Base-by-base conservation (phyloP, 805 yeast species). In the Barnettozyma botsteinii region DNA sequence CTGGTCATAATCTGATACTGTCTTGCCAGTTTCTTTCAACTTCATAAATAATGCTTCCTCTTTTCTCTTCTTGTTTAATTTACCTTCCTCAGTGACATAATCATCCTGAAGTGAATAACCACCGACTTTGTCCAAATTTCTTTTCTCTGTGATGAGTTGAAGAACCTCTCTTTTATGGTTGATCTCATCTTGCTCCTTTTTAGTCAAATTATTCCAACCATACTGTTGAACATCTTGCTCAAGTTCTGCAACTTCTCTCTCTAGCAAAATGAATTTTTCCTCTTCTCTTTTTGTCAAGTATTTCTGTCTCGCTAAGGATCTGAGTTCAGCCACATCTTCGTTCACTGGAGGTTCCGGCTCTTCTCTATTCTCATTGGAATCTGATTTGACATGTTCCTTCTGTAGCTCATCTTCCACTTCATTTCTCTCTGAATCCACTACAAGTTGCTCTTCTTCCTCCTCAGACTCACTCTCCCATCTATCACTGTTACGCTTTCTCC, bases 51-150 rank as follows among this genome's bases (percentile, higher is more conserved):
- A 62, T 2, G 66, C 67, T 3, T 67, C 71, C 36, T 69, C 70
- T 53, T 81, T 83, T 21, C 79, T 58, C 46, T 72, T 70, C 18
- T 66, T 61, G 46, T 79, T 85, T 10, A 75, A 60, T 31, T 68
- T 67, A 2, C 82, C 81, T 13, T 67, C 65, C 12, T 65, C 66
- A 2, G 72, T 73, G n/a, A 70, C 45, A 45, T 72, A 70, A 37
- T 78, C 86, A 27, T 73, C 75, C 2, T 85, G 87, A 14, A 81
- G 47, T 17, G 64, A 56, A 46, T 77, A 82, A 6, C 66, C 73
- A 7, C 51, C 59, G 4, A 48, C 49, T 7, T 57, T 59, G 8
- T 62, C 58, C 5, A 61, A 18, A 1, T 40, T 64, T 17, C 68
- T 52, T 26, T 62, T 57, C 41, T 70, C 71, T 20, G 64, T 52